Base-by-base conservation (phyloP, 1,284 basidiomycete species). In the Moesziomyces aphidis region DNA sequence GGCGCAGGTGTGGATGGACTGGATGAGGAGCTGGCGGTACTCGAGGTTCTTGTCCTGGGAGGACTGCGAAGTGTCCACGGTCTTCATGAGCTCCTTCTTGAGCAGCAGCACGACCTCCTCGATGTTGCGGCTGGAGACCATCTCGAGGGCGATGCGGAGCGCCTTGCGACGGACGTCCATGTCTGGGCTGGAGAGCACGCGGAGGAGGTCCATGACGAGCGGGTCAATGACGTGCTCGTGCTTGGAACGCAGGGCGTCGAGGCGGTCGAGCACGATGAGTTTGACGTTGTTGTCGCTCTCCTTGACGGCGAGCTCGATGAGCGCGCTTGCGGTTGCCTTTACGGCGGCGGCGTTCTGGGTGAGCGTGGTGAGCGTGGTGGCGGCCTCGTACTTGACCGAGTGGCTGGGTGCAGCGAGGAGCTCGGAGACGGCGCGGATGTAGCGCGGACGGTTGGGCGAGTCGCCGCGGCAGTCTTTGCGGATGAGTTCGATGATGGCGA, bases 211-310 rank as follows among this genome's bases (percentile, higher is more conserved):
- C 93, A 97, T 96, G 76, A 96, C 94, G 68, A 98, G 89, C 9
- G 91, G 89, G 84, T 99, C 95, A 50, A 99, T 87, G 53, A 97
- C 91, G 83, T 93, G 93, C 39, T 94, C 94, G 85, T 98, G 95
- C 83, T 92, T 94, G 28, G 90, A 87, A 39, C 94, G 90, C 21
- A 99, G 88, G 24, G 86, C 86, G 61, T 98, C 93, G 48, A 99
- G 90, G 50, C 97, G 91, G 83, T 97, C 94, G 36, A 99, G 89
- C 11, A 99, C 97, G 74, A 99, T 99, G 62, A 99, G 90, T 86
- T 99, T 99, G 86, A 98, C 96, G 80, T 99, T 99, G 88, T 99
- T 99, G 87, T 98, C 96, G 2, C 94, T 94, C 86, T 97, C 95
- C 87, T 95, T 96, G 83, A 93, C 89, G 62, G 95, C 91, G 60